Evolutionary conservation across 2,329 filamentous ascomycete species (phyloP).

Genomic region (Colletotrichum sp.): DNA sequence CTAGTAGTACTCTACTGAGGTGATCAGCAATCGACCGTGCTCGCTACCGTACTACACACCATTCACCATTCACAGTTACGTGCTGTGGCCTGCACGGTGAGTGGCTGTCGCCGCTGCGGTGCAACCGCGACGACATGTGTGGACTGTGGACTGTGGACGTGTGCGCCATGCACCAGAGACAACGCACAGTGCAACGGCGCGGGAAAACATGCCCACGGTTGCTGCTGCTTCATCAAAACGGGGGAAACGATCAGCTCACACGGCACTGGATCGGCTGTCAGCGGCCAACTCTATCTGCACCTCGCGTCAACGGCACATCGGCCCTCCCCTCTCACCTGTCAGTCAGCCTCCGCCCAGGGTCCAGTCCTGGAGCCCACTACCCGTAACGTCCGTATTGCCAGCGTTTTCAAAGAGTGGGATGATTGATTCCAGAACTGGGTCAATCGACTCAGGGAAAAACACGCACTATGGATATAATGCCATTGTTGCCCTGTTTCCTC

Average conservation of each 20-base stretch:
- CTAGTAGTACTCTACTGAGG: not conserved
- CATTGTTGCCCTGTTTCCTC: conserved; percentile 9
- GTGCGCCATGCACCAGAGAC: not conserved
- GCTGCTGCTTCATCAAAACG: not conserved
- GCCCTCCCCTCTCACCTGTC: not conserved
- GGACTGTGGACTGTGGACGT: not conserved
- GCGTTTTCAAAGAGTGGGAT: conserved; percentile 3
- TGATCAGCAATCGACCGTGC: conserved; percentile 4
- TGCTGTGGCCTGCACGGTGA: not conserved
- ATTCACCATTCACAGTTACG: not conserved
- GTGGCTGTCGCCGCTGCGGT: not conserved
- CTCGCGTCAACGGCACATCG: conserved; percentile 16
- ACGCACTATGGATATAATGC: not conserved
- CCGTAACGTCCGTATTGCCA: not conserved
- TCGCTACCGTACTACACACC: not conserved
- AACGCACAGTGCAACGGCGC: conserved; percentile 5
- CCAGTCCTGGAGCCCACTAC: not conserved
- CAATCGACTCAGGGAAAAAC: not conserved
- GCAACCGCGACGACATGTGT: not conserved
- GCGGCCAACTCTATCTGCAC: conserved; percentile 21
- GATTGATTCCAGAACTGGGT: not conserved
- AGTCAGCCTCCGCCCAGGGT: conserved; percentile 1
- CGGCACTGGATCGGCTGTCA: conserved; percentile 16
- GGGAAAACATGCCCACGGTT: not conserved
- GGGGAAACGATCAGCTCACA: conserved; percentile 16